Evolutionary conservation across 495 filamentous ascomycete genomes (phyloP).

Genomic region (Neurospora discreta): DNA sequence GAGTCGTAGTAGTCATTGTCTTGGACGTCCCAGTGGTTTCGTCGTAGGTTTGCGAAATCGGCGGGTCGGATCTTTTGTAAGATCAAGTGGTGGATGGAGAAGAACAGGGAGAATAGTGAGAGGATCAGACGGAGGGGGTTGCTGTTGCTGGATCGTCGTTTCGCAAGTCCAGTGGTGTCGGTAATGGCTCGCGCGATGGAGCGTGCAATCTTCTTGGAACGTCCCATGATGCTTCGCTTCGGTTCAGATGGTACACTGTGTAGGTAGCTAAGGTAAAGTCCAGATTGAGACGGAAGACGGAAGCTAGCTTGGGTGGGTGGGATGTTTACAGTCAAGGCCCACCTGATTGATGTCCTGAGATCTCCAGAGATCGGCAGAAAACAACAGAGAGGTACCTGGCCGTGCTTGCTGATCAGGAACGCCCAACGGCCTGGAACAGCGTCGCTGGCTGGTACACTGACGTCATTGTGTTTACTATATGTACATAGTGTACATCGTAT

Average conservation of each 20-base stretch:
- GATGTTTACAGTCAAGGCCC: not conserved
- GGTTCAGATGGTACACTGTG: too few species aligned
- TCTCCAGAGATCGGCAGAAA: not conserved
- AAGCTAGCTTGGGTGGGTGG: too few species aligned
- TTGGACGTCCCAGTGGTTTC: slow-evolving; percentile 17
- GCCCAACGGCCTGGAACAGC: not conserved
- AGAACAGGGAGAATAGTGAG: slow-evolving; percentile 22
- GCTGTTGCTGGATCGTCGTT: not conserved
- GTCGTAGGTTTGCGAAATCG: slow-evolving; percentile 24
- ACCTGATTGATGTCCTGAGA: not conserved
- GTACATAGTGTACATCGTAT: not conserved
- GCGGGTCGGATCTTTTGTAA: slow-evolving; percentile 27
- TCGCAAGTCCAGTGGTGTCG: slow-evolving; percentile 11
- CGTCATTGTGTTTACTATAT: not conserved
- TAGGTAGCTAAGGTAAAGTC: too few species aligned
- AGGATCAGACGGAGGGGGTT: slow-evolving; percentile 14
- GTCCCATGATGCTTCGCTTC: slow-evolving; percentile 10
- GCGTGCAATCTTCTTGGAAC: slow-evolving; percentile 19
- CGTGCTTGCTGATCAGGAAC: not conserved
- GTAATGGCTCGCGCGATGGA: slow-evolving; percentile 28
- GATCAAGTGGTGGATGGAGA: slow-evolving; percentile 27
- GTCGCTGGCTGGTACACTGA: not conserved
- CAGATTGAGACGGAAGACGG: too few species aligned
- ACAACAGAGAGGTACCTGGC: not conserved
- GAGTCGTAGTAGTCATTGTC: slow-evolving; percentile 18